Conservation (phyloP, 305 asterid species). For the Fraxinus angustifolia region DNA sequence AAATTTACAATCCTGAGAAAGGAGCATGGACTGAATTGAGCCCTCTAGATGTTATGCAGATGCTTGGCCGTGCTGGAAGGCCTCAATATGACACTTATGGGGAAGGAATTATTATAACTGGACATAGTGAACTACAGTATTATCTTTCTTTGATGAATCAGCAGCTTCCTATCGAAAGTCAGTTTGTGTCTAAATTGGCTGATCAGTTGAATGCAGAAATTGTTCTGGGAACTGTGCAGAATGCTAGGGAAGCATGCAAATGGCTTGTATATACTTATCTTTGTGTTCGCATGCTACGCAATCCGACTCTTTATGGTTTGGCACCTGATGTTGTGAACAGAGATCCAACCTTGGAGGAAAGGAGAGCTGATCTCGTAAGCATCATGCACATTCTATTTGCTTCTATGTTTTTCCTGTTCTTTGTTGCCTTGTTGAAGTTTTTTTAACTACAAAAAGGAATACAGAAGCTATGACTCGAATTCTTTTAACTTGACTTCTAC, state of each 20-base stretch:
- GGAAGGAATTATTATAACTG: slow-evolving; percentile 91
- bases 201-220: slow-evolving; percentile 98
- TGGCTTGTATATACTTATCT: slow-evolving; percentile 90
- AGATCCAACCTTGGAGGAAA: slow-evolving; percentile 60
- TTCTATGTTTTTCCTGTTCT: slow-evolving; percentile 1
- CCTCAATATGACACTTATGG: slow-evolving; percentile 91
- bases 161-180: slow-evolving; percentile 96
- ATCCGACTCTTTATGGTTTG: slow-evolving; percentile 84
- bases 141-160: slow-evolving; percentile 92
- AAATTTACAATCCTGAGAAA: slow-evolving; percentile 88
- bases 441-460: background rate
- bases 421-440: background rate
- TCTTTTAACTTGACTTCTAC: background rate
- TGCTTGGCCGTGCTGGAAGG: slow-evolving; percentile 99
- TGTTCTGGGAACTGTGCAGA: slow-evolving; percentile 94
- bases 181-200: slow-evolving; percentile 83
- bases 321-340: slow-evolving; percentile 51
- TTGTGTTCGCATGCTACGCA: slow-evolving; percentile 77
- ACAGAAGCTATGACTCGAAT: background rate
- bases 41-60: slow-evolving; percentile 97
- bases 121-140: slow-evolving; percentile 76
- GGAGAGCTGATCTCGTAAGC: slow-evolving; percentile 91
- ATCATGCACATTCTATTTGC: slow-evolving; percentile 3
- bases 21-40: slow-evolving; percentile 98
- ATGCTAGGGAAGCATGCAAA: slow-evolving; percentile 89